A percentile compares a stretch with the other conserved stretches of the same genome.
phyloP scores from a whole-genome alignment of 768 basidiomycete species.

The Crucibulum laeve region DNA sequence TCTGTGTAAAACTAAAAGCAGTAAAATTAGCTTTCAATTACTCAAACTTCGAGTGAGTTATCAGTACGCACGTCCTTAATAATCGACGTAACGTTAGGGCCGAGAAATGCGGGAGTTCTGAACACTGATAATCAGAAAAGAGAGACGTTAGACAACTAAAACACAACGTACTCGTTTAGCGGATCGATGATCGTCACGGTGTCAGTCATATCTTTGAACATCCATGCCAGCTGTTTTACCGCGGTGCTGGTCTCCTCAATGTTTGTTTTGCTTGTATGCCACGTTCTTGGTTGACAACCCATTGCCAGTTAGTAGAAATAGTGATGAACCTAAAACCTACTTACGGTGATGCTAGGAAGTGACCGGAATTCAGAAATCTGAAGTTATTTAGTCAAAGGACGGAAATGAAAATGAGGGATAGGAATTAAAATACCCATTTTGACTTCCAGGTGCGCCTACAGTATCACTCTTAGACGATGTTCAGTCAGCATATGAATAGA shows the following conservation, averaged over 20 bases:
- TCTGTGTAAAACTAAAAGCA: slow-evolving; percentile 59
- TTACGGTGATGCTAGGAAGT: slow-evolving; percentile 50
- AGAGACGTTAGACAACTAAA: not conserved
- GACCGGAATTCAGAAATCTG: slow-evolving; percentile 84
- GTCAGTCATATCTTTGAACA: slow-evolving; percentile 47
- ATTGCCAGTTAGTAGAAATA: too few relatives aligned
- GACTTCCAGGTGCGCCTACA: slow-evolving; percentile 72
- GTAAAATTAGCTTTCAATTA: not conserved
- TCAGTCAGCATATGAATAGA: too few relatives aligned
- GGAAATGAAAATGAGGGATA: not conserved
- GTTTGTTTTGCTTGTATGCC: slow-evolving; percentile 66
- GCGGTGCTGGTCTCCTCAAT: slow-evolving; percentile 63
- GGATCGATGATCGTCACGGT: slow-evolving; percentile 70
- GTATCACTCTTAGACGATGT: not conserved
- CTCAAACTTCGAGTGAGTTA: not conserved
- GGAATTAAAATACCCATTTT: slow-evolving; percentile 66
- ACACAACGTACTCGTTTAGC: slow-evolving; percentile 69
- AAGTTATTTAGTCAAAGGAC: not conserved
- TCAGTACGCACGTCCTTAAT: slow-evolving; percentile 33
- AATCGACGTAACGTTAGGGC: slow-evolving; percentile 42
- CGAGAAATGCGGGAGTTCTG: slow-evolving; percentile 70
- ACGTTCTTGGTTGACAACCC: slow-evolving; percentile 36
- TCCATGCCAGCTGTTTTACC: slow-evolving; percentile 56
- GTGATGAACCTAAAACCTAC: too few relatives aligned
- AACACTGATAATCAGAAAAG: slow-evolving; percentile 1